A percentile compares a stretch with the other conserved stretches of the same genome.
These are phyloP conservation scores for Yamadazyma atmosphaerica DNA, from an alignment of 1,139 yeast genomes.

Conservation along the genomic window DNA sequence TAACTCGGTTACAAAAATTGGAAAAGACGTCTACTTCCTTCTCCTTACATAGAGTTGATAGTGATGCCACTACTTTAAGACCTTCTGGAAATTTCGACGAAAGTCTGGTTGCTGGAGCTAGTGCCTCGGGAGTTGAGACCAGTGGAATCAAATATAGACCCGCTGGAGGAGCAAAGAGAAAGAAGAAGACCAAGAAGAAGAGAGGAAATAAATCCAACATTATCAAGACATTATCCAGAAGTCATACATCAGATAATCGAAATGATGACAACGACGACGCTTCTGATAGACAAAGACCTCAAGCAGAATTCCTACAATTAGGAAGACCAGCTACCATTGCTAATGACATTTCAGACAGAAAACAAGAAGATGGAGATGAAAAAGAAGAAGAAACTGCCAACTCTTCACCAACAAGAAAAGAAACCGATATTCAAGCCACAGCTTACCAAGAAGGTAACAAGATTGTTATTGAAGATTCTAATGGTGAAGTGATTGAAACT, in stretches of 20 bases:
- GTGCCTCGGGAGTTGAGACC: conserved; percentile 46
- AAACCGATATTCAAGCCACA: conserved; percentile 23
- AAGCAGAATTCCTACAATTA: conserved; percentile 42
- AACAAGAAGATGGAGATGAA: conserved; percentile 10
- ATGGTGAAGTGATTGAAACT: conserved; percentile 72
- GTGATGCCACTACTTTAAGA: conserved; percentile 36
- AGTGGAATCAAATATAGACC: conserved; percentile 73
- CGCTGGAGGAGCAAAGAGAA: conserved; percentile 72
- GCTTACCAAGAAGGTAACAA: conserved; percentile 75
- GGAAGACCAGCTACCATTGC: conserved; percentile 28
- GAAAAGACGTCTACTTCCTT: conserved; percentile 73
- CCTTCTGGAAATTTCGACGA: conserved; percentile 1
- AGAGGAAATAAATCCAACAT: conserved; percentile 28
- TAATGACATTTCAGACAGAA: conserved; percentile 5
- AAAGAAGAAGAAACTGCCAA: conserved; percentile 7
- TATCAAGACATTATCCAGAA: conserved; percentile 35
- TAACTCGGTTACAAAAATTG: conserved; percentile 79
- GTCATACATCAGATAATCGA: conserved; percentile 24
- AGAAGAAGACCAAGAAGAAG: conserved; percentile 38
- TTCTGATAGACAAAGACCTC: conserved; percentile 39
- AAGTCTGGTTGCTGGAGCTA: conserved; percentile 8
- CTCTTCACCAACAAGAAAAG: conserved; percentile 1
- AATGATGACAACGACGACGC: conserved; percentile 16
- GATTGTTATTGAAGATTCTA: conserved; percentile 73
- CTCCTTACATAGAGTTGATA: conserved; percentile 79